These are phyloP conservation scores for Ogataea neopini DNA, from an alignment of 805 yeast genomes.

Conservation along the genomic window DNA sequence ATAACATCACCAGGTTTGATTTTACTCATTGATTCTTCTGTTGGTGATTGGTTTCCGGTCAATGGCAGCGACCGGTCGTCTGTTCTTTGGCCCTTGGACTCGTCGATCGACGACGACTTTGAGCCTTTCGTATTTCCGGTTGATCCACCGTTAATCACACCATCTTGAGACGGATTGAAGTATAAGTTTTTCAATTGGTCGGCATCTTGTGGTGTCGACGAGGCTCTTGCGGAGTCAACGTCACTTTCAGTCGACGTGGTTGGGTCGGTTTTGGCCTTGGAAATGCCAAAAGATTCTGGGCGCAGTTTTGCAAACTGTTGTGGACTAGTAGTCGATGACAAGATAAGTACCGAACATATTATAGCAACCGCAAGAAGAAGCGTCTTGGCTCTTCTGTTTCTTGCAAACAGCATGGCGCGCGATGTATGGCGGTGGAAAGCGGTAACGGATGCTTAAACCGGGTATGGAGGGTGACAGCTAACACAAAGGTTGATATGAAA, in stretches of 20 bases:
- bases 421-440: not conserved
- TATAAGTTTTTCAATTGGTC: conserved; percentile 28
- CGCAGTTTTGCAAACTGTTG: conserved; percentile 11
- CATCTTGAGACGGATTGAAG: conserved; percentile 22
- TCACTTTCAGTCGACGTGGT: not conserved
- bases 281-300: conserved; percentile 8
- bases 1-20: conserved; percentile 31
- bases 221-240: conserved; percentile 1
- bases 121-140: conserved; percentile 31
- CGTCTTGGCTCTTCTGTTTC: conserved; percentile 26
- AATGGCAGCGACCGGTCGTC: conserved; percentile 34
- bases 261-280: conserved; percentile 9
- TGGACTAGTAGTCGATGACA: conserved; percentile 10
- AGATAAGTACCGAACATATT: conserved; percentile 14
- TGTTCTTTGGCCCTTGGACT: conserved; percentile 26
- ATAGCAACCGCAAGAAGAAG: conserved; percentile 16
- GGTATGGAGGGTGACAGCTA: not conserved
- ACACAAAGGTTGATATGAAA: too few species aligned
- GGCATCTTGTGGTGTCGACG: conserved; percentile 22
- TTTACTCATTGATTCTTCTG: conserved; percentile 29
- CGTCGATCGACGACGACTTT: conserved; percentile 23
- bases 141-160: conserved; percentile 28
- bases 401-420: conserved; percentile 18
- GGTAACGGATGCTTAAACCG: not conserved
- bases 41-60: conserved; percentile 28